A percentile compares a stretch with the other conserved stretches of the same genome.
phyloP scores from a whole-genome alignment of 192 early-diverging fungal genomes.

The Coemansia sp. region DNA sequence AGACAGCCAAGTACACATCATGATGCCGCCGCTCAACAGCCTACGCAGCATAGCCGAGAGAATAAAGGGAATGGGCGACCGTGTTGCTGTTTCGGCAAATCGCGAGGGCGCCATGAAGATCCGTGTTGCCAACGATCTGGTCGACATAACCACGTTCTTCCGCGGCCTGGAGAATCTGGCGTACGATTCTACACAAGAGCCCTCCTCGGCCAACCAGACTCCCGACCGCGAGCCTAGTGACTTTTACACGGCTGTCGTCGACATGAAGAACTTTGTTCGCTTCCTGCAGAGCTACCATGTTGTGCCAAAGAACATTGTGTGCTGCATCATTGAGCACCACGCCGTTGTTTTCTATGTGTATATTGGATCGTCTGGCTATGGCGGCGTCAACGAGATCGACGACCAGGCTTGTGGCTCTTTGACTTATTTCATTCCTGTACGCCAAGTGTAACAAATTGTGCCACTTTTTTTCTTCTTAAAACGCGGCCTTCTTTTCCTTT shows the following conservation, averaged over 20 bases:
- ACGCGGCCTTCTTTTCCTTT: neutral
- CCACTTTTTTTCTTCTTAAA: neutral
- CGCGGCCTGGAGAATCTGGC: constrained; percentile 63
- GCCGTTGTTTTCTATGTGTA: constrained; percentile 58
- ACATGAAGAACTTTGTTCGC: constrained; percentile 74
- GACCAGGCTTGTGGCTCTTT: constrained; percentile 52
- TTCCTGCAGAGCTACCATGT: constrained; percentile 78
- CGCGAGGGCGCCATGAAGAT: constrained; percentile 67
- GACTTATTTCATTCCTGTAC: constrained; percentile 52
- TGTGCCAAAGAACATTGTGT: constrained; percentile 78
- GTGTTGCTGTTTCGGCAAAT: constrained; percentile 72
- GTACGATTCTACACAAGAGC: constrained; percentile 56
- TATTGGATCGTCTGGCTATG: constrained; percentile 39
- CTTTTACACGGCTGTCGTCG: constrained; percentile 69
- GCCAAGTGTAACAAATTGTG: constrained; percentile 22
- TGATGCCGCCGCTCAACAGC: constrained; percentile 71
- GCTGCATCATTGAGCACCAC: constrained; percentile 58
- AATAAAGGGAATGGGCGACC: constrained; percentile 63
- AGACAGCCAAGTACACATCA: constrained; percentile 69
- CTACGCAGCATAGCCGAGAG: constrained; percentile 69
- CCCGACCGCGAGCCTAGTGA: constrained; percentile 34
- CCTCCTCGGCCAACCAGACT: constrained; percentile 23
- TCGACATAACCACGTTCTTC: constrained; percentile 63
- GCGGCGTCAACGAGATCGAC: constrained; percentile 27
- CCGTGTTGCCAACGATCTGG: constrained; percentile 61